A percentile compares a stretch with the other conserved stretches of the same genome.
Conservation (phyloP, 805 yeast species). For the Candida cerambycidarum region DNA sequence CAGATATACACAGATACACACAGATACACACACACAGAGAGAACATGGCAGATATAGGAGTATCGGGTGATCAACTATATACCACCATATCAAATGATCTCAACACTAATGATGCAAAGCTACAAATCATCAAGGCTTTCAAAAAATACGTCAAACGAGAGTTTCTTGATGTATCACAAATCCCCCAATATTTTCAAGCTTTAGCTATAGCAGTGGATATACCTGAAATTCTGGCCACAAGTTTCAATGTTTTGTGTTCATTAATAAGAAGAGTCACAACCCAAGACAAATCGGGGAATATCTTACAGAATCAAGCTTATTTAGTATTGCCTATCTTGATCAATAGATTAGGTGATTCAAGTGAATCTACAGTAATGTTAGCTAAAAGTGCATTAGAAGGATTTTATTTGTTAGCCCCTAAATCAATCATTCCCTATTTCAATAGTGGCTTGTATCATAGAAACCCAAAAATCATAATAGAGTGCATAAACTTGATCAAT, state of each 20-base stretch:
- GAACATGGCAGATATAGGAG: slow-evolving; percentile 1
- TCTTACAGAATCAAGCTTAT: slow-evolving; percentile 42
- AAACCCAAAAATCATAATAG: slow-evolving; percentile 38
- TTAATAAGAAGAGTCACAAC: slow-evolving; percentile 56
- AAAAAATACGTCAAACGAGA: slow-evolving; percentile 58
- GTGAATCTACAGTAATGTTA: slow-evolving; percentile 22
- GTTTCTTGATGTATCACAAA: slow-evolving; percentile 49
- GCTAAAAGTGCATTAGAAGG: slow-evolving; percentile 53
- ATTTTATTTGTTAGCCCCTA: slow-evolving; percentile 54
- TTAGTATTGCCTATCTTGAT: slow-evolving; percentile 54
- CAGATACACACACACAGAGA: neutral
- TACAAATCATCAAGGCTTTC: slow-evolving; percentile 29
- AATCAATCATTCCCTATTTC: slow-evolving; percentile 46
- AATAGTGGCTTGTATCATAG: slow-evolving; percentile 44
- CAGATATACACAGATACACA: neutral
- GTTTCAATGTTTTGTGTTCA: slow-evolving; percentile 56
- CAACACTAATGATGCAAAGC: slow-evolving; percentile 9
- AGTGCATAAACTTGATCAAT: slow-evolving; percentile 42
- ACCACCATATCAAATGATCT: neutral
- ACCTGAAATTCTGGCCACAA: slow-evolving; percentile 37
- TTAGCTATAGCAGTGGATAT: slow-evolving; percentile 46
- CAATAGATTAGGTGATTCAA: slow-evolving; percentile 44
- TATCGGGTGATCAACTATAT: slow-evolving; percentile 4
- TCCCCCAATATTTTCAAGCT: slow-evolving; percentile 51
- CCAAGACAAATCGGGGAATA: slow-evolving; percentile 46